Percentiles rank a stretch among this genome's conserved stretches.
Evolutionary conservation across 192 early-diverging fungal species (phyloP).

Genomic region (Cetraspora pellucida): DNA sequence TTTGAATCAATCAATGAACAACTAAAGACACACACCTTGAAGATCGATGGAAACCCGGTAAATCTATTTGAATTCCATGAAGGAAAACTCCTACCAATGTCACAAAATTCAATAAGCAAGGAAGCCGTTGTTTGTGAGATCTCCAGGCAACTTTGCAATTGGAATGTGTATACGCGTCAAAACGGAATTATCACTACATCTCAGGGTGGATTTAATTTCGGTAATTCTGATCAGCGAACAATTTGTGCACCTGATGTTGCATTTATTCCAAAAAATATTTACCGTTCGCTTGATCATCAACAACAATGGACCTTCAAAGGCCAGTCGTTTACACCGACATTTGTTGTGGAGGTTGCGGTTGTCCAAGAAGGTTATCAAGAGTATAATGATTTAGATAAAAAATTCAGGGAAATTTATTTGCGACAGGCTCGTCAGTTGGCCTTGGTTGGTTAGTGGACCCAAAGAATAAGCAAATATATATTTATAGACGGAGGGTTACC

Average conservation of each 20-base stretch:
- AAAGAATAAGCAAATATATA: not conserved
- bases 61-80: slow-evolving; percentile 23
- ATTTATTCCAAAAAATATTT: slow-evolving; percentile 8
- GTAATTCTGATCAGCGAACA: not conserved
- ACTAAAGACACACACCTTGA: not conserved
- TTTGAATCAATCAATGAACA: slow-evolving; percentile 19
- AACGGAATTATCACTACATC: slow-evolving; percentile 21
- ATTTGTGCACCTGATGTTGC: slow-evolving; percentile 29
- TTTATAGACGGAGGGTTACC: slow-evolving; percentile 1
- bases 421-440: slow-evolving; percentile 8
- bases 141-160: slow-evolving; percentile 12
- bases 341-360: slow-evolving; percentile 31
- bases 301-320: slow-evolving; percentile 30
- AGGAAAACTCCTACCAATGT: slow-evolving; percentile 10
- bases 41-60: slow-evolving; percentile 11
- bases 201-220: slow-evolving; percentile 29
- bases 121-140: slow-evolving; percentile 18
- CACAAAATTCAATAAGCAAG: not conserved
- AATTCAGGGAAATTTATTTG: slow-evolving; percentile 24
- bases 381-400: slow-evolving; percentile 16
- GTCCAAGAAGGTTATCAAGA: not conserved
- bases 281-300: not conserved
- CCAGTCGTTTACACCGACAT: slow-evolving; percentile 13
- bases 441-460: slow-evolving; percentile 29
- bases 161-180: slow-evolving; percentile 29